These are phyloP conservation scores for Chamaecyparis obtusa DNA, from an alignment of 75 land plant genomes.

Conservation along the genomic window DNA sequence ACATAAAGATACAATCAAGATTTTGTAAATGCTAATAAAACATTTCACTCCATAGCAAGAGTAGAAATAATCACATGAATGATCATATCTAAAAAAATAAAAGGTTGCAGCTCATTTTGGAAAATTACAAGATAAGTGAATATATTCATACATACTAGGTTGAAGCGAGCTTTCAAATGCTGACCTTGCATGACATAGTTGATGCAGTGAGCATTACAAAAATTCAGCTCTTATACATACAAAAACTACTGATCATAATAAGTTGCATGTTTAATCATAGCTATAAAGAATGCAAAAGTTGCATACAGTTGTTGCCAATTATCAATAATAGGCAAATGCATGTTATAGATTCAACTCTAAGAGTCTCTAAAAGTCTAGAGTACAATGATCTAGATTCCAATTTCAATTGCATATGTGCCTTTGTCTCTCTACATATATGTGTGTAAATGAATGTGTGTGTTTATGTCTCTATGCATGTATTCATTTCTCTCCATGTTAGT, in stretches of 20 bases:
- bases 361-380: not conserved
- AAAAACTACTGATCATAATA: not conserved
- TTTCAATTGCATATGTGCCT: not conserved
- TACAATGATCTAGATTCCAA: not conserved
- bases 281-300: not conserved
- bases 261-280: not conserved
- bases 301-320: not conserved
- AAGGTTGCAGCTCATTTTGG: not conserved
- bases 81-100: constrained; percentile 2
- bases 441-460: not conserved
- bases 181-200: constrained; percentile 80
- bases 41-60: not conserved
- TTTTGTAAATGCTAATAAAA: not conserved
- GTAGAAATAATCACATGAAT: not conserved
- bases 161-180: constrained; percentile 96
- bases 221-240: not conserved
- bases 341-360: not conserved
- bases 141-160: constrained; percentile 60
- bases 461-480: not conserved
- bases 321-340: not conserved
- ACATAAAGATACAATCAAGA: not conserved
- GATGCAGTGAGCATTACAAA: constrained; percentile 37
- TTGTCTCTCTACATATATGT: not conserved
- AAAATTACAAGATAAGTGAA: not conserved
- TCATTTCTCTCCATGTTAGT: not conserved